Base-by-base conservation (phyloP, 2,329 filamentous ascomycete species). In the Diaporthe australafricana region DNA sequence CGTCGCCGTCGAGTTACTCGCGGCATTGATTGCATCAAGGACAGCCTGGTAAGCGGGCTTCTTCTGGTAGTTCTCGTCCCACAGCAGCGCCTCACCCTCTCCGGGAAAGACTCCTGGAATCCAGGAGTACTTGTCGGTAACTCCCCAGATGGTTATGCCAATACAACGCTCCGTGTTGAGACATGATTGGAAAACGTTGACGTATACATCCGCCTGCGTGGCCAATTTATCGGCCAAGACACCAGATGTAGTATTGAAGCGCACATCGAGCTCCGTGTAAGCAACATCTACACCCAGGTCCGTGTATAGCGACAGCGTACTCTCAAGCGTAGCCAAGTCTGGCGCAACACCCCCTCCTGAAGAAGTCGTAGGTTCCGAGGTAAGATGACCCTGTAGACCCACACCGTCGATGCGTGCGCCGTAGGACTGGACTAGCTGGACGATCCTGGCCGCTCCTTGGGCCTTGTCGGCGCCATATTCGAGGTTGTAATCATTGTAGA, bases 401-500 rank as follows among this genome's bases (percentile, higher is more conserved):
- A 89, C 81, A 50, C 87, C 87, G 74, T 89, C 84, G 73, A 89
- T 87, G 53, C 84, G 84, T 62, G 80, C 78, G 25, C 83, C 82
- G 5, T 81, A 77, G 14, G 76, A 70, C 65, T 79, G 75, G 4
- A 83, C 66, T 0, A 76, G 73, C 16, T 73, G 56, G 6, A 84
- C 80, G 38, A 84, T 80, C 5, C 76, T 69, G 4, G 80, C 72
- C 0, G 79, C 81, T 0, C 77, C 77, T 3, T 76, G 78, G 7
- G 78, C 76, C 73, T 84, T 84, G 40, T 76, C 71, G 22, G 77
- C 74, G 9, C 77, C 72, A 8, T 74, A 78, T 75, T 88, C 87
- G 70, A 87, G 84, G 75, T 84, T 86, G 80, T 87, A 89, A 78
- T 79, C 87, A 78, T 89, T 89, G 80, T 87, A 87, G 77, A 86